Percentiles rank a stretch among this genome's conserved stretches.
Conservation (phyloP, 371 early-diverging fungal species). For the Mortierella sp. region DNA sequence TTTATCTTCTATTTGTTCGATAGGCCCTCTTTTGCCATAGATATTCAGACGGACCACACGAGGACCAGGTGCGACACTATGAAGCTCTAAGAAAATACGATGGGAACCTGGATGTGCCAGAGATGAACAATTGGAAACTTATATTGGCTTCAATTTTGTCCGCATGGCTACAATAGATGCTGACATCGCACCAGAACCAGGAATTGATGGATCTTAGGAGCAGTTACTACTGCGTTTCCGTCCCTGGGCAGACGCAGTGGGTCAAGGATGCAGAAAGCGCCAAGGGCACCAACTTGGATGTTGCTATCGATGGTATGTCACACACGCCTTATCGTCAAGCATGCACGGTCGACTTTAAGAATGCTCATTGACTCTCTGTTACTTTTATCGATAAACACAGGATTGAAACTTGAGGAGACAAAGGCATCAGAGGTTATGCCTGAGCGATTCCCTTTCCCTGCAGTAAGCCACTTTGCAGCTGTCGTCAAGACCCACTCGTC, state of each 20-base stretch:
- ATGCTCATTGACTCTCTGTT: not conserved
- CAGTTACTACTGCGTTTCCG: conserved; percentile 72
- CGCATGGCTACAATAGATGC: conserved; percentile 3
- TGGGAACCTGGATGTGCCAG: not conserved
- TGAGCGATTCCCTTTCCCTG: conserved; percentile 70
- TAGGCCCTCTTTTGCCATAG: conserved; percentile 51
- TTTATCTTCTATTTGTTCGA: not conserved
- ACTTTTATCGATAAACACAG: conserved; percentile 7
- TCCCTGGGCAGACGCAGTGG: conserved; percentile 75
- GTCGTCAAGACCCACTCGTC: conserved; percentile 63
- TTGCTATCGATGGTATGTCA: conserved; percentile 25
- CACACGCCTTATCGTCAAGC: not conserved
- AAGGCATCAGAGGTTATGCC: conserved; percentile 20
- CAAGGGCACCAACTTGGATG: conserved; percentile 11
- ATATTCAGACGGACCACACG: conserved; percentile 52
- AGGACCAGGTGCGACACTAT: conserved; percentile 14
- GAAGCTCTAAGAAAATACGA: not conserved
- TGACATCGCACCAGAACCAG: conserved; percentile 15
- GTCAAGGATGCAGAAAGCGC: conserved; percentile 40
- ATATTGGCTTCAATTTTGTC: not conserved
- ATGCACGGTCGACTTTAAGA: not conserved
- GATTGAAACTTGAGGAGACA: conserved; percentile 14
- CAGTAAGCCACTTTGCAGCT: conserved; percentile 61
- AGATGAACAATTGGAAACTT: not conserved
- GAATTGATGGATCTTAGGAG: conserved; percentile 49